Evolutionary conservation across 176 grass and related monocot species (phyloP).

Genomic region (Aechmea fasciata): DNA sequence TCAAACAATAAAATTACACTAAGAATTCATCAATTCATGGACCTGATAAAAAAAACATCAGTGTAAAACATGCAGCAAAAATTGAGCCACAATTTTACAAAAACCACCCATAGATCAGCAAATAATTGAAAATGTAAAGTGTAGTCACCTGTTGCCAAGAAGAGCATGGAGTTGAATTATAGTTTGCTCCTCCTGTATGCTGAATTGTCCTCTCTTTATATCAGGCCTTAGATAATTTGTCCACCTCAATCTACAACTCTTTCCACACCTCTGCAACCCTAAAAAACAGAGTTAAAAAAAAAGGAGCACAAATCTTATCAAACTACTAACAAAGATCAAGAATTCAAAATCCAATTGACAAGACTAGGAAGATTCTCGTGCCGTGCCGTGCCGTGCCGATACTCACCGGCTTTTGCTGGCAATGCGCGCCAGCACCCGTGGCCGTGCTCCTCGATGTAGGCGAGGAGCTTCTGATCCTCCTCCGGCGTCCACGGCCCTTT

Average conservation of each 20-base stretch:
- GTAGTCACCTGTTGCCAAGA: constrained; percentile 1
- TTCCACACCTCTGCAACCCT: constrained; percentile 8
- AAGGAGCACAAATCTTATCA: not conserved
- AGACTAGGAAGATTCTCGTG: too few species aligned
- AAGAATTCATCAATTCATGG: not conserved
- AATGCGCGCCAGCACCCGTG: constrained; percentile 9
- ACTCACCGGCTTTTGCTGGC: constrained; percentile 1
- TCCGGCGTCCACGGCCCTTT: constrained; percentile 9
- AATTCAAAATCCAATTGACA: too few species aligned
- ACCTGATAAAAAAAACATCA: not conserved
- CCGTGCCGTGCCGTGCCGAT: too few species aligned
- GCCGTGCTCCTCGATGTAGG: constrained; percentile 11
- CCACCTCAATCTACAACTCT: constrained; percentile 12
- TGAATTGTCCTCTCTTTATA: constrained; percentile 13
- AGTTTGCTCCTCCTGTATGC: constrained; percentile 11
- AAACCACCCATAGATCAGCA: not conserved
- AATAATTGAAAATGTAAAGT: not conserved
- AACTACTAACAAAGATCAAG: too few species aligned
- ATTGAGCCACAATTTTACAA: not conserved
- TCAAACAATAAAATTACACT: not conserved
- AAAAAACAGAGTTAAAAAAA: not conserved
- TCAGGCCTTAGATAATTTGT: constrained; percentile 10
- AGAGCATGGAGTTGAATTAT: constrained; percentile 11
- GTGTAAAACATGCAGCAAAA: not conserved
- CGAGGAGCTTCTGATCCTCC: constrained; percentile 10